Base-by-base conservation (phyloP, 208 protist genomes). In the Wallacemonas sp. region DNA sequence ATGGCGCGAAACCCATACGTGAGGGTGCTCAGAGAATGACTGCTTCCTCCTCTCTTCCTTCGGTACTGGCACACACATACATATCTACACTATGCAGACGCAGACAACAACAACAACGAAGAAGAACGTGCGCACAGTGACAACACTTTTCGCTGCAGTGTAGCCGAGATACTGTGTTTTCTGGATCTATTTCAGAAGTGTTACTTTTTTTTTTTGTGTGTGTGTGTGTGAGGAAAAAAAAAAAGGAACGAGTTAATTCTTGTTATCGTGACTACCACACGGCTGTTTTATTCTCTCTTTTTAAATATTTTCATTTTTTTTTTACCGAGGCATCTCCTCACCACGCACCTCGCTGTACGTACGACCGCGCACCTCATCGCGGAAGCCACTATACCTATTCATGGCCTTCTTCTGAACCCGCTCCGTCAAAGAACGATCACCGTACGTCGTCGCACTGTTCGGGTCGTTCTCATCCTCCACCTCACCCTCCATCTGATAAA, bases 391-490 rank as follows among this genome's bases (percentile, higher is more conserved):
- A 62, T 93, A 93, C 0, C 90, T 76, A 60, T 95, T 95, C 90
- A 95, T 95, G 28, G 90, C 90, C 80, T 93, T 95, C 55, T 93
- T 93, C 80, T 92, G 85, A 59, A 95, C 86, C 0, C 90, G 75
- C 65, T 90, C 86, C 3, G 81, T 90, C 30, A 94, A 63, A 2
- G 81, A 88, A 15, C 85, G 83, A 51, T 94, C 86, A 5, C 86
- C 88, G 42, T 90, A 91, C 30, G 82, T 95, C 28, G 85, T 90
- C n/a, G 83, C 84, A 71, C 84, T 91, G 78, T 91, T 89, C 30
- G 86, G 90, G 27, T 95, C 90, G 54, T 95, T 95, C 66, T 95
- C 90, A 42, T 95, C 90, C 75, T 95, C 90, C 46, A 95, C 82
- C 72, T 91, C 82, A 22, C 80, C 86, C 62, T 95, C 90, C 84